phyloP scores from a whole-genome alignment of 371 early-diverging fungal species.

The Entomophthora muscae region DNA sequence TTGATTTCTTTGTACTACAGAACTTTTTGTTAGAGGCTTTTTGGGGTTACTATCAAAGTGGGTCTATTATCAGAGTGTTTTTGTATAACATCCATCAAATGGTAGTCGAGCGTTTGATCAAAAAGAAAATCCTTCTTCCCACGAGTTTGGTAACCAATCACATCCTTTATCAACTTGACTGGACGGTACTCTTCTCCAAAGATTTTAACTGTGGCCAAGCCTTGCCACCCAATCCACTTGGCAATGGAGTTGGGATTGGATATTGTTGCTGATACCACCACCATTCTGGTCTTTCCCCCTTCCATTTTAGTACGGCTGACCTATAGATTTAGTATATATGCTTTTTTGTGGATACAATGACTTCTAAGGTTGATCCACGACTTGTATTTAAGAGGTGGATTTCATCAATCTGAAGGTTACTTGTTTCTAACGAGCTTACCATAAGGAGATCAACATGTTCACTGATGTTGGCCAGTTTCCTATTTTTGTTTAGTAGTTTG shows the following conservation, averaged over 20 bases:
- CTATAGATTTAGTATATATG: neutral
- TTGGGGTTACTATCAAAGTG: conserved; percentile 29
- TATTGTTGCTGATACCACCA: conserved; percentile 75
- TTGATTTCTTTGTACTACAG: conserved; percentile 53
- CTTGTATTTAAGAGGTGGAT: conserved; percentile 27
- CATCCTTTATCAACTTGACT: conserved; percentile 36
- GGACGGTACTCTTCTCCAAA: conserved; percentile 75
- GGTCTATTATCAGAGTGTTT: conserved; percentile 34
- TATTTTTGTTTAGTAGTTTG: neutral
- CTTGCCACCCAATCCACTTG: conserved; percentile 25
- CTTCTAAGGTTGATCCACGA: conserved; percentile 29
- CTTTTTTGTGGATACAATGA: conserved; percentile 22
- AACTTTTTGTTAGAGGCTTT: conserved; percentile 24
- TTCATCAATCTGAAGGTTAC: conserved; percentile 25
- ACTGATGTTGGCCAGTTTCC: neutral
- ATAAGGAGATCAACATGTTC: neutral
- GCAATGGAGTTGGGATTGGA: conserved; percentile 74
- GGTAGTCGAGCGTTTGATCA: conserved; percentile 43
- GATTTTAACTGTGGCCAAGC: conserved; percentile 14
- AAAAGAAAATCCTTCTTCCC: conserved; percentile 32
- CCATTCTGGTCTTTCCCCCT: conserved; percentile 14
- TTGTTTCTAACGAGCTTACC: neutral
- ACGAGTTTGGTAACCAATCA: conserved; percentile 29
- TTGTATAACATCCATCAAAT: conserved; percentile 35
- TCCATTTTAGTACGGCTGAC: conserved; percentile 15